A percentile compares a stretch with the other conserved stretches of the same genome.
Evolutionary conservation across 352 stramenopile genomes (phyloP).

Genomic region (Phytophthora cajani): DNA sequence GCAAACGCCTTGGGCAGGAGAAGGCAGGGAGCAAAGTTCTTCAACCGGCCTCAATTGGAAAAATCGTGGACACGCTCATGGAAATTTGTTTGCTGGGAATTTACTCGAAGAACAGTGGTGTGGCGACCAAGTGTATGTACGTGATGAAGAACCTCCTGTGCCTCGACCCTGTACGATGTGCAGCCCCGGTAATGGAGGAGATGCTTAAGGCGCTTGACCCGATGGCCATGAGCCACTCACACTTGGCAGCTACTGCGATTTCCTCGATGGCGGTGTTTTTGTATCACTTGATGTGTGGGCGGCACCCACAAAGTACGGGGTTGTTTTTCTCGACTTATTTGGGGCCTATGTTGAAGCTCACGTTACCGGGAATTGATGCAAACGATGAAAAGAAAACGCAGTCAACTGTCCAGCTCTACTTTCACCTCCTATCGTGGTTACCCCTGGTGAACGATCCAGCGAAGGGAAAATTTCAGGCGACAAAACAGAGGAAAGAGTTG

Average conservation of each 20-base stretch:
- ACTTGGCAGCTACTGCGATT: constrained; percentile 76
- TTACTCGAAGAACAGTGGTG: constrained; percentile 73
- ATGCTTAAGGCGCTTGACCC: constrained; percentile 78
- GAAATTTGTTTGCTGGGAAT: constrained; percentile 71
- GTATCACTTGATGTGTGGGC: constrained; percentile 69
- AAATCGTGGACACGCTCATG: constrained; percentile 57
- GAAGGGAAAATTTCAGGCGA: constrained; percentile 46
- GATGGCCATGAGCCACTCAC: constrained; percentile 71
- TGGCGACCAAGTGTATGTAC: constrained; percentile 76
- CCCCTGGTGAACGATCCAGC: constrained; percentile 71
- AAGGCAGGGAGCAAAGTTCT: constrained; percentile 39
- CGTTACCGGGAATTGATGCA: constrained; percentile 73
- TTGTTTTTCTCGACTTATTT: constrained; percentile 70
- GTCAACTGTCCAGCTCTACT: constrained; percentile 72
- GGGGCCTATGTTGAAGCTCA: constrained; percentile 62
- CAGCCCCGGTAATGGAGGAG: constrained; percentile 61
- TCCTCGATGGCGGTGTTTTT: constrained; percentile 68
- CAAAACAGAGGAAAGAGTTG: constrained; percentile 41
- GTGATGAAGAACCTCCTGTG: constrained; percentile 72
- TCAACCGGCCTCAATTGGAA: constrained; percentile 36
- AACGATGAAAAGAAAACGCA: constrained; percentile 84
- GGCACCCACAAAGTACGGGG: constrained; percentile 46
- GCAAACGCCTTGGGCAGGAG: constrained; percentile 59
- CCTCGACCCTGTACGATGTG: constrained; percentile 53
- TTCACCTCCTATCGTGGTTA: constrained; percentile 70